These are phyloP conservation scores for Syzygium jambos DNA, from an alignment of 345 rosid species.

Conservation along the genomic window DNA sequence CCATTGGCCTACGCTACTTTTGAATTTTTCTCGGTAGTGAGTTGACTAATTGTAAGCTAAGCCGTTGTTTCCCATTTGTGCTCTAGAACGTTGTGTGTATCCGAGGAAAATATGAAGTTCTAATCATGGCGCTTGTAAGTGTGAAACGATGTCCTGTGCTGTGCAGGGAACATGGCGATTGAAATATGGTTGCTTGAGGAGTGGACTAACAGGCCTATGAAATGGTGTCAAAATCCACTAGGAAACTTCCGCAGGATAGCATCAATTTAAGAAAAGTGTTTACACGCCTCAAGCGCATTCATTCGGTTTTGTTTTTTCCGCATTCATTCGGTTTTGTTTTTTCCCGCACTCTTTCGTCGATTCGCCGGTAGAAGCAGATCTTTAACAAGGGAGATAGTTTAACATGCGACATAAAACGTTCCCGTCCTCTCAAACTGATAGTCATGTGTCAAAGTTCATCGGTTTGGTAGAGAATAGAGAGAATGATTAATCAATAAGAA, in stretches of 20 bases:
- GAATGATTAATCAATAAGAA: neutral
- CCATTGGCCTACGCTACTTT: neutral
- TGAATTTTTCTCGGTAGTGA: neutral
- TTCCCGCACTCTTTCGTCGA: neutral
- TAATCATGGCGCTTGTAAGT: neutral
- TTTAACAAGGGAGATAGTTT: neutral
- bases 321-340: neutral
- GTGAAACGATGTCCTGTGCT: neutral
- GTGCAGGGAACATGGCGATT: neutral
- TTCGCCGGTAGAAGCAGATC: neutral
- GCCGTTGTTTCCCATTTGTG: neutral
- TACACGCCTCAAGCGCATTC: neutral
- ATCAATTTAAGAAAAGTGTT: neutral
- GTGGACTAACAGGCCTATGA: neutral
- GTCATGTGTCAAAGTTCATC: neutral
- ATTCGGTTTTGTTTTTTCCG: neutral
- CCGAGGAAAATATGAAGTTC: neutral
- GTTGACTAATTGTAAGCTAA: neutral
- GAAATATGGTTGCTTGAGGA: neutral
- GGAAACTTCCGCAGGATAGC: neutral
- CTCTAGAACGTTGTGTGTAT: neutral
- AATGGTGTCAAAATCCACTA: neutral
- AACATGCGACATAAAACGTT: neutral
- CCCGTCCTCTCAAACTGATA: neutral
- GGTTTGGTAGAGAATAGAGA: neutral